These are phyloP conservation scores for Trichoderma cornu-damae DNA, from an alignment of 2,329 filamentous ascomycete species.

Conservation along the genomic window DNA sequence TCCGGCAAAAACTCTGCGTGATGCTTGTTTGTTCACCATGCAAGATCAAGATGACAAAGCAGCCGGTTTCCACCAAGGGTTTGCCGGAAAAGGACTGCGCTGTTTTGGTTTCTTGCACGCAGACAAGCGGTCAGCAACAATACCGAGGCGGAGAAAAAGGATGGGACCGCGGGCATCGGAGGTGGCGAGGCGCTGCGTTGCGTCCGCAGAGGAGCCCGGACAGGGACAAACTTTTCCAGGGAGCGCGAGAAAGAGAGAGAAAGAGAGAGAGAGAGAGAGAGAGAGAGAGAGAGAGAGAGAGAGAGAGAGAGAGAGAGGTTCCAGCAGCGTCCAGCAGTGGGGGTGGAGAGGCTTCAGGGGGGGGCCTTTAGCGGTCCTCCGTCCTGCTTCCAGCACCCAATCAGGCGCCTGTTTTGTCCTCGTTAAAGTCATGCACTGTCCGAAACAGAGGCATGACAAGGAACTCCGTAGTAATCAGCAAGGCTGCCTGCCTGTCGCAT, in stretches of 20 bases:
- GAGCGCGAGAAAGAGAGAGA: not conserved
- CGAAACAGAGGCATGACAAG: slow-evolving; percentile 10
- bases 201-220: slow-evolving; percentile 9
- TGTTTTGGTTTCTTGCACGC: slow-evolving; percentile 1
- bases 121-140: slow-evolving; percentile 17
- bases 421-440: slow-evolving; percentile 13
- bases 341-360: slow-evolving; percentile 13
- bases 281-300: not conserved
- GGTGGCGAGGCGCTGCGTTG: slow-evolving; percentile 6
- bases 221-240: not conserved
- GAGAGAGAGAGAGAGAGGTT: not conserved
- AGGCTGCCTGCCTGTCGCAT: not conserved
- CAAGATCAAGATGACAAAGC: not conserved
- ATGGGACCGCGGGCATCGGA: not conserved
- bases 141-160: not conserved
- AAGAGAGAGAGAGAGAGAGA: not conserved
- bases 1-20: not conserved
- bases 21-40: not conserved
- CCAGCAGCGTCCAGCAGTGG: slow-evolving; percentile 10
- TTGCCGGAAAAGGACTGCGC: not conserved
- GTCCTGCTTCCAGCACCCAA: slow-evolving; percentile 8
- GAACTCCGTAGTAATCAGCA: not conserved
- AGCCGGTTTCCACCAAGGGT: not conserved
- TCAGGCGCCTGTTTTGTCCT: slow-evolving; percentile 12
- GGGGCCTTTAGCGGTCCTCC: slow-evolving; percentile 5